These are phyloP conservation scores for Penicillium roqueforti DNA, from an alignment of 495 filamentous ascomycete species.

Conservation along the genomic window DNA sequence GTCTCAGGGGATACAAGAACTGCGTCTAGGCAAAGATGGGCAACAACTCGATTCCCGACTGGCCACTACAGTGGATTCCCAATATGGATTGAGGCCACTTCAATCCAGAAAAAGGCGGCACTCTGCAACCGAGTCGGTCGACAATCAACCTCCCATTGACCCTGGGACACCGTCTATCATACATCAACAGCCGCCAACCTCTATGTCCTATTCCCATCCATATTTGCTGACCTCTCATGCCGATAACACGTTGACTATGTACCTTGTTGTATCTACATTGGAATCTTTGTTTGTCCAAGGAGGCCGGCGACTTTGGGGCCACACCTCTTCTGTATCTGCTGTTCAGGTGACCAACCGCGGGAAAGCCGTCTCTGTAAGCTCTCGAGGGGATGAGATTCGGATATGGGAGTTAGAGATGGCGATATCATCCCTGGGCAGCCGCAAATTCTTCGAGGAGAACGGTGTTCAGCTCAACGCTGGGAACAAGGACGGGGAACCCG, in stretches of 20 bases:
- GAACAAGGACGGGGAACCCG: slow-evolving; percentile 8
- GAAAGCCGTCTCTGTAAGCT: slow-evolving; percentile 85
- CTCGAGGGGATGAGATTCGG: slow-evolving; percentile 76
- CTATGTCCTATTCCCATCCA: slow-evolving; percentile 82
- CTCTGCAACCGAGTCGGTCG: slow-evolving; percentile 5
- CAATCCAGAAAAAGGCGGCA: slow-evolving; percentile 34
- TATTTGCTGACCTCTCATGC: slow-evolving; percentile 84
- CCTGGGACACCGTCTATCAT: slow-evolving; percentile 29
- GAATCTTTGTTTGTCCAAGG: slow-evolving; percentile 63
- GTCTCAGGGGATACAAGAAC: slow-evolving; percentile 86
- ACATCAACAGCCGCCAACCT: slow-evolving; percentile 55
- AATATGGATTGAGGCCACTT: slow-evolving; percentile 34
- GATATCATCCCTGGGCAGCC: slow-evolving; percentile 44
- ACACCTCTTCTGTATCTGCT: slow-evolving; percentile 84
- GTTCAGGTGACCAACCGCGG: slow-evolving; percentile 84
- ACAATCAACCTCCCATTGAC: background rate
- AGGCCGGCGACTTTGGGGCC: slow-evolving; percentile 83
- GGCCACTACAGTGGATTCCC: slow-evolving; percentile 43
- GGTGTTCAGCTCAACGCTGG: slow-evolving; percentile 54
- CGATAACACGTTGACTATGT: slow-evolving; percentile 89
- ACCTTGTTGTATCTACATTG: slow-evolving; percentile 73
- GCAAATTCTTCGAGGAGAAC: slow-evolving; percentile 38
- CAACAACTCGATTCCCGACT: slow-evolving; percentile 54
- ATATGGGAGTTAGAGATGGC: slow-evolving; percentile 92
- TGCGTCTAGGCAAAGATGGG: slow-evolving; percentile 57